These are phyloP conservation scores for Logfia minima DNA, from an alignment of 129 eudicot genomes.

Conservation along the genomic window DNA sequence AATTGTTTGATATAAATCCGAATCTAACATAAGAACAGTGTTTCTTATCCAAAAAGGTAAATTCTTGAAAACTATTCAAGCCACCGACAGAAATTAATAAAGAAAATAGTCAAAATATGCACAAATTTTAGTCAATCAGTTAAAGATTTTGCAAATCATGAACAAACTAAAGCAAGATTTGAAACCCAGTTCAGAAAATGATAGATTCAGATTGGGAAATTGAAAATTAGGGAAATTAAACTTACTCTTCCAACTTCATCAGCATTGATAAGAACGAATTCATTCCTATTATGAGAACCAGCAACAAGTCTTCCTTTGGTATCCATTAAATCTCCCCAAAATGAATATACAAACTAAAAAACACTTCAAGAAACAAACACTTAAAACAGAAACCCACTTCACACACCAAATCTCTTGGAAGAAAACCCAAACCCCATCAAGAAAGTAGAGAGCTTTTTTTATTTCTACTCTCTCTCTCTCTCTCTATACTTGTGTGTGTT, in stretches of 20 bases:
- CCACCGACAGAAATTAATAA: conserved; percentile 35
- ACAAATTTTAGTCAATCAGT: neutral
- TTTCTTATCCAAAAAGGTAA: conserved; percentile 26
- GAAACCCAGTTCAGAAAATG: conserved; percentile 8
- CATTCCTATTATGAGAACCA: conserved; percentile 96
- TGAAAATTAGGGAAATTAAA: conserved; percentile 5
- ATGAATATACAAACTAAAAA: conserved; percentile 16
- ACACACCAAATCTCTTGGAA: neutral
- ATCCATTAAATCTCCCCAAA: conserved; percentile 54
- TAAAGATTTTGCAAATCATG: conserved; percentile 11
- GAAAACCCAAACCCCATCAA: neutral
- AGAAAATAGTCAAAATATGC: neutral
- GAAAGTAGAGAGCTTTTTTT: neutral
- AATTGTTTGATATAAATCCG: conserved; percentile 20
- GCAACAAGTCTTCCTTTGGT: conserved; percentile 92
- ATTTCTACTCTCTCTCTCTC: neutral
- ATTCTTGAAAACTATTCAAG: conserved; percentile 21
- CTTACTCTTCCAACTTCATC: conserved; percentile 99
- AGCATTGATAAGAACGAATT: conserved; percentile 95
- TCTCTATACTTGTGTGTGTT: neutral
- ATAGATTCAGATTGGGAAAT: conserved; percentile 20
- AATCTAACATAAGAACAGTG: conserved; percentile 30
- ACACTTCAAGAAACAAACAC: conserved; percentile 17
- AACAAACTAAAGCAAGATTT: conserved; percentile 12
- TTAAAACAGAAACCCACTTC: conserved; percentile 12